Conservation (phyloP, 257 asterid species). For the Gentiana dahurica region DNA sequence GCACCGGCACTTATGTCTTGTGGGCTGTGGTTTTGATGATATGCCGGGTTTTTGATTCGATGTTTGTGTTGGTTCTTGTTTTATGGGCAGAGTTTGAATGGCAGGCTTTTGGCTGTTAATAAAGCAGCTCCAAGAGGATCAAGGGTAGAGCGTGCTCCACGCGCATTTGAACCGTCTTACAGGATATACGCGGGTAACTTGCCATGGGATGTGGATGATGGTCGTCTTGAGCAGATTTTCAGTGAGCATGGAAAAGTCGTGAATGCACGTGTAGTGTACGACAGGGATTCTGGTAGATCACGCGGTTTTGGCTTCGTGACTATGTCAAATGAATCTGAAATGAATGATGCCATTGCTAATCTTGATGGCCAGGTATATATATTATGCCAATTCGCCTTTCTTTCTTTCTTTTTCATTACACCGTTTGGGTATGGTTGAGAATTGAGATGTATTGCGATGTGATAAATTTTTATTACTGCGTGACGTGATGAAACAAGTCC, state of each 20-base stretch:
- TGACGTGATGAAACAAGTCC: background rate
- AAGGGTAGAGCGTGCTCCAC: conserved; percentile 54
- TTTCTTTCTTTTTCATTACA: background rate
- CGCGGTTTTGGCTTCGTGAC: conserved; percentile 89
- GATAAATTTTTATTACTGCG: background rate
- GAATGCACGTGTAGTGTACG: conserved; percentile 61
- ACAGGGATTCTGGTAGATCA: conserved; percentile 72
- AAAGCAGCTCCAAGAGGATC: conserved; percentile 75
- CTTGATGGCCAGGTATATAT: conserved; percentile 68
- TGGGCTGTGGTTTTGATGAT: too few species aligned
- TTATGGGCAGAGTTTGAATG: conserved; percentile 49
- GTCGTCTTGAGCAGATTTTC: conserved; percentile 55
- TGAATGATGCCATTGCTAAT: conserved; percentile 67
- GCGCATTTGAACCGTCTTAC: conserved; percentile 33
- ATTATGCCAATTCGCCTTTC: background rate
- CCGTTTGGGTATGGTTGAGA: background rate
- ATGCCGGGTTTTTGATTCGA: too few species aligned
- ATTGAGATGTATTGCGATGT: background rate
- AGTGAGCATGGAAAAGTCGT: conserved; percentile 72
- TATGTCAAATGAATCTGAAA: conserved; percentile 67
- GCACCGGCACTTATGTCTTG: too few species aligned
- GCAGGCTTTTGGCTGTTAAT: conserved; percentile 63
- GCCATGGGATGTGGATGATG: conserved; percentile 66
- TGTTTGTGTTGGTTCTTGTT: too few species aligned
- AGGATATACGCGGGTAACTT: conserved; percentile 77